phyloP scores from a whole-genome alignment of 78 protist genomes.

The Planoprotostelium fungivorum region DNA sequence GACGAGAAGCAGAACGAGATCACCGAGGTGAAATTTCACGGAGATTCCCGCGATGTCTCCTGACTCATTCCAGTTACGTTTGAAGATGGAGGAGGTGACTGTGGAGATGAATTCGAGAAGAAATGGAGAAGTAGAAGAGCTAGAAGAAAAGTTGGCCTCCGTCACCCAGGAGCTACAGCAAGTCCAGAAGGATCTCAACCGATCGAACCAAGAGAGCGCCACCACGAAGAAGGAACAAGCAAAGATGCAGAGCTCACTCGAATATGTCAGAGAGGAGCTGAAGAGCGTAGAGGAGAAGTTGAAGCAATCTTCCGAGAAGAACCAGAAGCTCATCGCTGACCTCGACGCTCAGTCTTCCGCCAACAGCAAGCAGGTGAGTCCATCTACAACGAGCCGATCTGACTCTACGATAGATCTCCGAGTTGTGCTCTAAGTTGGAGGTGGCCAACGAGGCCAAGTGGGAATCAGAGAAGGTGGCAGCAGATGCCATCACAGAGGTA shows the following conservation, averaged over 20 bases:
- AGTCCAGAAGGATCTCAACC: not conserved
- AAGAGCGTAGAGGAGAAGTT: too few species aligned
- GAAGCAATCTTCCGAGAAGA: too few species aligned
- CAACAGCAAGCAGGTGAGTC: not conserved
- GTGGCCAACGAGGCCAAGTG: not conserved
- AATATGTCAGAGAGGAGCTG: too few species aligned
- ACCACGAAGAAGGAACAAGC: not conserved
- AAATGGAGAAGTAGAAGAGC: not conserved
- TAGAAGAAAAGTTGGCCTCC: not conserved
- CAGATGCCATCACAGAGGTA: not conserved
- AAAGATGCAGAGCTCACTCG: too few species aligned
- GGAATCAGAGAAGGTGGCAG: not conserved
- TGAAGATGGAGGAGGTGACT: not conserved
- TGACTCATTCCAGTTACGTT: not conserved
- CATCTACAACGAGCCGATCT: not conserved
- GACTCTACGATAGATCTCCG: not conserved
- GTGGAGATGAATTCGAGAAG: not conserved
- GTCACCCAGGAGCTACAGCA: not conserved
- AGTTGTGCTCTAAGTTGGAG: not conserved
- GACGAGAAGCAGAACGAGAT: not conserved
- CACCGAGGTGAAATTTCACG: not conserved
- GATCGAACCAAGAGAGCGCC: not conserved
- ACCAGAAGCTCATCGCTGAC: too few species aligned
- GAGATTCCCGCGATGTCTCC: not conserved
- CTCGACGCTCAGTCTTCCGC: not conserved